Evolutionary conservation across 331 rosid species (phyloP).

Genomic region (Telfairia occidentalis): DNA sequence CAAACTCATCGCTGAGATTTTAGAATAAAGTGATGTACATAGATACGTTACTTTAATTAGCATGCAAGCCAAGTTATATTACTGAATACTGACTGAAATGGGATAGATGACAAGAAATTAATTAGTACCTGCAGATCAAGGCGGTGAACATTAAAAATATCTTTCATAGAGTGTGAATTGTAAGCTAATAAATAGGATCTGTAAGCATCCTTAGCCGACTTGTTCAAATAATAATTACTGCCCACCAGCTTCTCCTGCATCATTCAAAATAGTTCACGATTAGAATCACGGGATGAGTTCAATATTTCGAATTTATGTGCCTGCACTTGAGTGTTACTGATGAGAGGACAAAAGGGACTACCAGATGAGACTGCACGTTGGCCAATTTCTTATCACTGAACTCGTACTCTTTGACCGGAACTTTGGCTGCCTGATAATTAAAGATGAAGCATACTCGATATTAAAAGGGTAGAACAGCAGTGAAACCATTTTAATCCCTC

Average conservation of each 20-base stretch:
- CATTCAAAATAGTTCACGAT: background rate
- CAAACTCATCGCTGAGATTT: background rate
- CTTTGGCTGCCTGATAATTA: conserved; percentile 65
- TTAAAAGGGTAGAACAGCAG: background rate
- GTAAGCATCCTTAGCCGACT: conserved; percentile 88
- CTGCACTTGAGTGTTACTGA: too few relatives aligned
- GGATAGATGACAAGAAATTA: background rate
- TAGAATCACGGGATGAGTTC: background rate
- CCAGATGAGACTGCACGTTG: conserved; percentile 82
- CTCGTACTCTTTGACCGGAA: conserved; percentile 77
- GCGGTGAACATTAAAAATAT: conserved; percentile 68
- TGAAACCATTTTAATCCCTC: background rate
- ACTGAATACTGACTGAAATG: background rate
- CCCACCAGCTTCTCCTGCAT: conserved; percentile 74
- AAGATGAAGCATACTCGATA: background rate
- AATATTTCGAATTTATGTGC: background rate
- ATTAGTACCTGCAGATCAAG: conserved; percentile 71
- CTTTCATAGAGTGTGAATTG: conserved; percentile 88
- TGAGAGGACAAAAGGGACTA: conserved; percentile 6
- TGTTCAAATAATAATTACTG: conserved; percentile 48
- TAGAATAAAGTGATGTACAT: background rate
- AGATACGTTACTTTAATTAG: background rate
- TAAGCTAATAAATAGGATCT: conserved; percentile 73
- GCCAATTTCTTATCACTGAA: conserved; percentile 67
- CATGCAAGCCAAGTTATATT: background rate